These are phyloP conservation scores for Aschersonia sp. DNA, from an alignment of 2,329 filamentous ascomycete species.

Conservation along the genomic window DNA sequence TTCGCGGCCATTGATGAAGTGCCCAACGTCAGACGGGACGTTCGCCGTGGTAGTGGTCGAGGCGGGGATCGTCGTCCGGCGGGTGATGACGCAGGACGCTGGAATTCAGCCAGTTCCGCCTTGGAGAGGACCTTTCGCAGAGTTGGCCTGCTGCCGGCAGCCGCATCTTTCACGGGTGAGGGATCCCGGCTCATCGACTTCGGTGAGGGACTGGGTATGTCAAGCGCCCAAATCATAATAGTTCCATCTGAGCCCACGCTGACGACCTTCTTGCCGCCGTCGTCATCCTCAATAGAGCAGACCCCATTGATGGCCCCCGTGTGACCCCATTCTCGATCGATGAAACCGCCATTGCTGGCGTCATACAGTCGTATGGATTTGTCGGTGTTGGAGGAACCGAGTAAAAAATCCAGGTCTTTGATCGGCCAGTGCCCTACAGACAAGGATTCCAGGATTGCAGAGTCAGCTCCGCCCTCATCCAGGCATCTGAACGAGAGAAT, in stretches of 20 bases:
- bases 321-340: constrained; percentile 88
- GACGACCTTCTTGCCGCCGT: constrained; percentile 43
- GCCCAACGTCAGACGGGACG: constrained; percentile 34
- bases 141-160: constrained; percentile 51
- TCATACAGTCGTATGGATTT: constrained; percentile 92
- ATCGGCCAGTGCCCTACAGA: constrained; percentile 43
- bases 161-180: constrained; percentile 39
- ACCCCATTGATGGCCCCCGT: constrained; percentile 87
- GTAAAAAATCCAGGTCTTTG: constrained; percentile 48
- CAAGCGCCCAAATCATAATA: constrained; percentile 63
- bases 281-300: constrained; percentile 48
- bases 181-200: constrained; percentile 32
- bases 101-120: constrained; percentile 72
- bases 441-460: constrained; percentile 71
- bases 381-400: constrained; percentile 86
- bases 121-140: constrained; percentile 76
- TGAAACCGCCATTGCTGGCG: constrained; percentile 55
- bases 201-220: constrained; percentile 29
- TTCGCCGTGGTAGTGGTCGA: constrained; percentile 35
- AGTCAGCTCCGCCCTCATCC: constrained; percentile 66
- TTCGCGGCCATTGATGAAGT: constrained; percentile 16
- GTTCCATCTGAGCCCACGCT: constrained; percentile 70
- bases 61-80: constrained; percentile 40
- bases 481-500: constrained; percentile 66
- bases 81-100: constrained; percentile 29